These are phyloP conservation scores for Mycena kentingensis DNA, from an alignment of 768 basidiomycete species.

Conservation along the genomic window DNA sequence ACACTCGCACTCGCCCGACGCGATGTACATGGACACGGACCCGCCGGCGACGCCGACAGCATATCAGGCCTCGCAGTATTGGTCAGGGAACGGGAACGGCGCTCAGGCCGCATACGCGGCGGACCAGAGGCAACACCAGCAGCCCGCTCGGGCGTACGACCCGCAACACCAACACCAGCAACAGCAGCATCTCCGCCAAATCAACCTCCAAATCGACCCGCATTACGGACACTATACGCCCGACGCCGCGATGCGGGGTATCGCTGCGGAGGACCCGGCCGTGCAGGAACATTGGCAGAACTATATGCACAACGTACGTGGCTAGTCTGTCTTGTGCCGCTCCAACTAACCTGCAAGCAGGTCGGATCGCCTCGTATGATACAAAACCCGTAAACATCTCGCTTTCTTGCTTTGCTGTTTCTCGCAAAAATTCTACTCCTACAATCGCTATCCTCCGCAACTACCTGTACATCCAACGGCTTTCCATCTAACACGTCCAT, in stretches of 20 bases:
- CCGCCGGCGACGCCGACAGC: conserved; percentile 15
- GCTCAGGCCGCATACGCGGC: conserved; percentile 14
- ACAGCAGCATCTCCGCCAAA: conserved; percentile 24
- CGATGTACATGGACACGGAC: conserved; percentile 9
- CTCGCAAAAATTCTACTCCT: neutral
- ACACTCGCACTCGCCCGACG: conserved; percentile 1
- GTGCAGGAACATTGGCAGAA: conserved; percentile 72
- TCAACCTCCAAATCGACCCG: conserved; percentile 22
- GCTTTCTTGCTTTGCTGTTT: conserved; percentile 12
- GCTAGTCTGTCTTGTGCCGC: conserved; percentile 1
- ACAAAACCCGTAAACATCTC: conserved; percentile 37
- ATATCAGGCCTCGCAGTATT: conserved; percentile 20
- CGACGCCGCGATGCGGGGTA: conserved; percentile 45
- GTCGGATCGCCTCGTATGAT: conserved; percentile 47
- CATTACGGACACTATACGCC: conserved; percentile 46
- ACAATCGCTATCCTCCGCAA: conserved; percentile 7
- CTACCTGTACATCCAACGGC: neutral
- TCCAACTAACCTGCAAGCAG: conserved; percentile 23
- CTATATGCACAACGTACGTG: conserved; percentile 59
- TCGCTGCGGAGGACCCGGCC: conserved; percentile 55
- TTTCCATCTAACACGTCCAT: neutral
- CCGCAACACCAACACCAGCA: conserved; percentile 26
- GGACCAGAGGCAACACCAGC: conserved; percentile 20
- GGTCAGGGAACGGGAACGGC: conserved; percentile 1
- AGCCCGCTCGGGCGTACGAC: conserved; percentile 20